Conservation (phyloP, 331 rosid species). For the Quercus phellos region DNA sequence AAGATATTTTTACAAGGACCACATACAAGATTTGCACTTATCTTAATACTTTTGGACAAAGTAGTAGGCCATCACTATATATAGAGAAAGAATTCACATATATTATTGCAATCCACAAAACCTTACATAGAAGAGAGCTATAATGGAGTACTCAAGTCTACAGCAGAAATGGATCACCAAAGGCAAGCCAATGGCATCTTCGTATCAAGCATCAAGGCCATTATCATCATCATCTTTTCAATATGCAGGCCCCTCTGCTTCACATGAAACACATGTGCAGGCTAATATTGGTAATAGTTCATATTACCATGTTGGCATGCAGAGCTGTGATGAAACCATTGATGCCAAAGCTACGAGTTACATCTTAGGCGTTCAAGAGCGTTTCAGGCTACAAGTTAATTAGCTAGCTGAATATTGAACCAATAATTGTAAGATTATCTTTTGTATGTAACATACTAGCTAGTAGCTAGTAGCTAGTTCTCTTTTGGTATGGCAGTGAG, state of each 20-base stretch:
- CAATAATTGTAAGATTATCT: too few species aligned
- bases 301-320: not conserved
- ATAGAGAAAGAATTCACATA: not conserved
- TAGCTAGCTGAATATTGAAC: too few species aligned
- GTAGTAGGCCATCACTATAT: too few species aligned
- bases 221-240: not conserved
- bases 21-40: not conserved
- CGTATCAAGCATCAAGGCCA: not conserved
- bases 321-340: not conserved
- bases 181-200: not conserved
- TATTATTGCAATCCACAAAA: not conserved
- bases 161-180: not conserved
- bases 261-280: not conserved
- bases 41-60: not conserved
- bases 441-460: too few species aligned
- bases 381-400: slow-evolving; percentile 1
- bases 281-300: not conserved
- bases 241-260: not conserved
- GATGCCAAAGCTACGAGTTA: slow-evolving; percentile 22
- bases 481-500: too few species aligned
- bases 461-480: too few species aligned
- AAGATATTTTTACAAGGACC: not conserved
- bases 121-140: not conserved
- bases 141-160: not conserved
- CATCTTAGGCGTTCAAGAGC: slow-evolving; percentile 11